Percentiles rank a stretch among this genome's conserved stretches.
Evolutionary conservation across 2,329 filamentous ascomycete genomes (phyloP).

Genomic region (Setomelanomma holmii): DNA sequence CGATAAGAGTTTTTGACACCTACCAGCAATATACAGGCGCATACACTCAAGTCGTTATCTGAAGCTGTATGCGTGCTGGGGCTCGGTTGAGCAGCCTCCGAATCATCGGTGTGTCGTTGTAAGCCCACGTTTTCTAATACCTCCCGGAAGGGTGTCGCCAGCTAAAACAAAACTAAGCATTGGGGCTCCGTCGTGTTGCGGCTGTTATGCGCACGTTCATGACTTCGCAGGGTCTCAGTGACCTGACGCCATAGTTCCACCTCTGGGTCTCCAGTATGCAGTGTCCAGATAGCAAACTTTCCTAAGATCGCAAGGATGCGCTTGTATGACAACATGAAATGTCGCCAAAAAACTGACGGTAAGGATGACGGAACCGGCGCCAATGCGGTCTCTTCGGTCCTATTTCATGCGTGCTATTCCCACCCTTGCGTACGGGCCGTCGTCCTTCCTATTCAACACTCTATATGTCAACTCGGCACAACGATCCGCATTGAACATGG

Average conservation of each 20-base stretch:
- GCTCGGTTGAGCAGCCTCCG: no score
- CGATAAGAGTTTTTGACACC: no score
- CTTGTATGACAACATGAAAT: neutral
- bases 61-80: no score
- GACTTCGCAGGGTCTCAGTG: neutral
- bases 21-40: no score
- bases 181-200: neutral
- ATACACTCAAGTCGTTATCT: no score
- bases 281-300: neutral
- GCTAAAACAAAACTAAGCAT: neutral
- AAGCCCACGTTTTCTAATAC: neutral
- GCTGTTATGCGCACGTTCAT: neutral
- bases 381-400: neutral
- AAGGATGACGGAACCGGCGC: neutral
- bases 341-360: neutral
- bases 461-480: neutral
- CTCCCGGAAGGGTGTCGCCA: neutral
- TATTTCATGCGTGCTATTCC: neutral
- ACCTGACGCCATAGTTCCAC: neutral
- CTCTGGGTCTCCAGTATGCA: neutral
- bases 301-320: neutral
- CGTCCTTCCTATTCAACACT: neutral
- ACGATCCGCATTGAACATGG: neutral
- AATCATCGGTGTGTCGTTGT: neutral
- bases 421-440: neutral